phyloP scores from a whole-genome alignment of 1,139 yeast species.

The Yamadazyma diospyri region DNA sequence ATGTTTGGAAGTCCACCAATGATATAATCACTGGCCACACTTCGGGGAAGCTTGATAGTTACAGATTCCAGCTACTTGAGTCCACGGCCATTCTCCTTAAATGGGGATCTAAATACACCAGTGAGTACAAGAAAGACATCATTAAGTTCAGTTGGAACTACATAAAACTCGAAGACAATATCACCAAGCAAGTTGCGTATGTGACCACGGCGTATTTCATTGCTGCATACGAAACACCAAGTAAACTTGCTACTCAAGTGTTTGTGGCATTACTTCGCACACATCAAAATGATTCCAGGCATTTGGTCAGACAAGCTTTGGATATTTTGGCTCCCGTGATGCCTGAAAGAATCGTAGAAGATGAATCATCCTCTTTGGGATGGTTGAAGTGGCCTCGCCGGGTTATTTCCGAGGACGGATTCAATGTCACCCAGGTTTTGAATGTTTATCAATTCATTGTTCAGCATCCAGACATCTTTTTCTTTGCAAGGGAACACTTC shows the following conservation, averaged over 20 bases:
- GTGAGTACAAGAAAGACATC: conserved; percentile 75
- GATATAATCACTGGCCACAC: conserved; percentile 54
- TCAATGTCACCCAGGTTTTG: conserved; percentile 75
- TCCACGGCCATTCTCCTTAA: conserved; percentile 74
- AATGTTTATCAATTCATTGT: conserved; percentile 89
- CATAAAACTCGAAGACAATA: conserved; percentile 82
- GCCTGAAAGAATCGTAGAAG: conserved; percentile 60
- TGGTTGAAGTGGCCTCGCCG: conserved; percentile 98
- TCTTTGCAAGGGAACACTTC: conserved; percentile 82
- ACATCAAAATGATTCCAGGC: conserved; percentile 81
- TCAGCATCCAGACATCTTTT: conserved; percentile 81
- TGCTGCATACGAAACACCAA: conserved; percentile 84
- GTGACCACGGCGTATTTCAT: conserved; percentile 86
- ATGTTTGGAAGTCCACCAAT: conserved; percentile 69
- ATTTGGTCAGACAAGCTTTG: conserved; percentile 80
- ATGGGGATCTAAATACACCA: conserved; percentile 58
- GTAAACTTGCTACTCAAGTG: conserved; percentile 85
- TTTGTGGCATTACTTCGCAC: conserved; percentile 86
- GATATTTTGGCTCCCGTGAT: conserved; percentile 89
- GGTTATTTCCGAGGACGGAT: conserved; percentile 86
- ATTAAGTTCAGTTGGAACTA: conserved; percentile 95
- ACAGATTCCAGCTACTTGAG: conserved; percentile 76
- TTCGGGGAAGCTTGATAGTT: conserved; percentile 71
- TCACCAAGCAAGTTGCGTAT: conserved; percentile 91
- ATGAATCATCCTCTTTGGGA: conserved; percentile 56